phyloP scores from a whole-genome alignment of 495 filamentous ascomycete species.

The Tetracladium marchalianum region DNA sequence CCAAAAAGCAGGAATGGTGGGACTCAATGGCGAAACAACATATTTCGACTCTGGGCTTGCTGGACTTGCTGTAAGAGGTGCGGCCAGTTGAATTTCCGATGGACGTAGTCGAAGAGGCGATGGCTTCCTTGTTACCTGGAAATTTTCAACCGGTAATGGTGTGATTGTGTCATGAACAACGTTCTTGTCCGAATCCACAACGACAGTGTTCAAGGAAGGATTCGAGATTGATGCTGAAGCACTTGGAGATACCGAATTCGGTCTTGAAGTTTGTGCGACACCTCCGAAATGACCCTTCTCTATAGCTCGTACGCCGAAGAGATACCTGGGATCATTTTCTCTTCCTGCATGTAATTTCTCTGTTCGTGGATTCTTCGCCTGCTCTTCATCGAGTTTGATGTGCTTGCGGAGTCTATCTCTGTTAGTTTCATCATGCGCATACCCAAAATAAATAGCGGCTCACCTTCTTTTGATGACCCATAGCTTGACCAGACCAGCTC shows the following conservation, averaged over 20 bases:
- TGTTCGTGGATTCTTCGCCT: slow-evolving; percentile 21
- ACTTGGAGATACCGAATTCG: slow-evolving; percentile 21
- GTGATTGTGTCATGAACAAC: not conserved
- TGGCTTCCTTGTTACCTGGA: slow-evolving; percentile 3
- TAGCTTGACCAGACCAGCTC: slow-evolving; percentile 22
- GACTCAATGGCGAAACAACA: not conserved
- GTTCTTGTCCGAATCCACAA: slow-evolving; percentile 1
- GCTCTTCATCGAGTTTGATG: slow-evolving; percentile 6
- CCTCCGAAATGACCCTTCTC: slow-evolving; percentile 35
- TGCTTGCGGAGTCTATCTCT: slow-evolving; percentile 13
- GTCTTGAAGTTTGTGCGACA: slow-evolving; percentile 31
- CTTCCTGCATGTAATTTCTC: slow-evolving; percentile 23
- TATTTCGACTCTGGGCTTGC: slow-evolving; percentile 1
- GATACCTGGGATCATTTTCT: slow-evolving; percentile 33
- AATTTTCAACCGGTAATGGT: not conserved
- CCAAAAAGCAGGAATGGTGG: not conserved
- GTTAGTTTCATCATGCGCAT: slow-evolving; percentile 11
- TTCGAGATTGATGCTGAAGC: not conserved
- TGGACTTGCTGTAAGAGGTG: not conserved
- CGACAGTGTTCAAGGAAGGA: not conserved
- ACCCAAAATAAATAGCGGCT: slow-evolving; percentile 9
- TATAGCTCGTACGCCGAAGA: slow-evolving; percentile 34
- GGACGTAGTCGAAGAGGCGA: slow-evolving; percentile 14
- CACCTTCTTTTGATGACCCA: slow-evolving; percentile 24
- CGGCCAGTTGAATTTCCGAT: slow-evolving; percentile 1